Evolutionary conservation across 208 protist genomes (phyloP).

Genomic region (Leishmania tropica): DNA sequence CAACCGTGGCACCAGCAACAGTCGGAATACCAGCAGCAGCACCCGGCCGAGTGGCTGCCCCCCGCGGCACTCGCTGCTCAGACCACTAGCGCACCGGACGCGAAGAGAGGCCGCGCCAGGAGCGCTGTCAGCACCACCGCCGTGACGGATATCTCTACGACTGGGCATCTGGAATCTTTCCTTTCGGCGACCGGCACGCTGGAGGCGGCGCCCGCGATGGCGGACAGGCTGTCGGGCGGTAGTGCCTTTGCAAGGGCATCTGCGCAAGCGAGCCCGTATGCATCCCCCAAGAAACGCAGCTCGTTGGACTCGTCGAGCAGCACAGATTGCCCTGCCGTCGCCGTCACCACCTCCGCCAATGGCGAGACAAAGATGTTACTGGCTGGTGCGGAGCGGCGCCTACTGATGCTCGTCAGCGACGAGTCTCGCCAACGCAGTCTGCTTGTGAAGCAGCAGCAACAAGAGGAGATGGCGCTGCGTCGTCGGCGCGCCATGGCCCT

Average conservation of each 20-base stretch:
- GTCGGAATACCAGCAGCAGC: not conserved
- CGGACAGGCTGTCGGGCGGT: not conserved
- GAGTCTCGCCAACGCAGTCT: slow-evolving; percentile 17
- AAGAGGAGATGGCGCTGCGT: slow-evolving; percentile 25
- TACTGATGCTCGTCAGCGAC: slow-evolving; percentile 8
- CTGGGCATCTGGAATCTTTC: not conserved
- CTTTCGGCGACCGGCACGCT: not conserved
- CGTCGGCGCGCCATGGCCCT: slow-evolving; percentile 21
- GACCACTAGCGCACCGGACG: not conserved
- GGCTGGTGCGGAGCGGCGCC: not conserved
- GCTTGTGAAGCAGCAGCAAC: slow-evolving; percentile 19
- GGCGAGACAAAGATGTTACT: not conserved
- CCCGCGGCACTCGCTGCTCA: not conserved
- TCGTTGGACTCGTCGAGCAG: not conserved
- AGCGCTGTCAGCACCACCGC: not conserved
- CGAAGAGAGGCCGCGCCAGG: not conserved
- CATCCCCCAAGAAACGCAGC: not conserved
- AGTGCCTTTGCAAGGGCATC: not conserved
- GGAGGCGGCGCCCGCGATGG: not conserved
- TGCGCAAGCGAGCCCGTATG: not conserved
- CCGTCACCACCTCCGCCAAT: not conserved
- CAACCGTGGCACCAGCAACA: not conserved
- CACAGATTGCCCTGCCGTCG: not conserved
- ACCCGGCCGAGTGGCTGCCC: not conserved
- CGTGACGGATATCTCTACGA: not conserved